phyloP scores from a whole-genome alignment of 805 yeast genomes.

The Kodamaea hsintzibuensis region DNA sequence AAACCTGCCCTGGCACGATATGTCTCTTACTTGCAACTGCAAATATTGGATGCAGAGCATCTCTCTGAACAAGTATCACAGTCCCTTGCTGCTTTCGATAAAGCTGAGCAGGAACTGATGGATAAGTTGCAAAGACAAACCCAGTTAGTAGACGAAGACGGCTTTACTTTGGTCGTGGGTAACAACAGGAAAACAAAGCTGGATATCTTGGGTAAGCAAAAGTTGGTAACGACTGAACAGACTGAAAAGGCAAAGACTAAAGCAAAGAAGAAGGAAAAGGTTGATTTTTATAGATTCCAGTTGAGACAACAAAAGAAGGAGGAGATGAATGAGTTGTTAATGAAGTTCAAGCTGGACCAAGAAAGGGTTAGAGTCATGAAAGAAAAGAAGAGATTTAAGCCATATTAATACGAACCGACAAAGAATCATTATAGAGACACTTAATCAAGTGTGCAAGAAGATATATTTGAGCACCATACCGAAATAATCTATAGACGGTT shows the following conservation, averaged over 20 bases:
- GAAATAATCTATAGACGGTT: too few relatives aligned
- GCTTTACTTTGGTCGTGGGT: constrained; percentile 88
- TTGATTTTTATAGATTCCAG: constrained; percentile 95
- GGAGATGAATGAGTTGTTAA: constrained; percentile 84
- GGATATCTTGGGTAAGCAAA: constrained; percentile 61
- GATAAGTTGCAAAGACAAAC: constrained; percentile 57
- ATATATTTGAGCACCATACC: too few relatives aligned
- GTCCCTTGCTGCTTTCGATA: constrained; percentile 66
- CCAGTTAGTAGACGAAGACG: constrained; percentile 83
- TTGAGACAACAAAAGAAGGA: constrained; percentile 89
- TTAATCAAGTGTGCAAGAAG: not conserved
- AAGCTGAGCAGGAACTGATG: constrained; percentile 62
- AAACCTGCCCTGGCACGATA: constrained; percentile 45
- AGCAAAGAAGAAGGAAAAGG: constrained; percentile 72
- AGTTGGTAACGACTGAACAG: constrained; percentile 38
- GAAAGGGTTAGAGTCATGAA: constrained; percentile 76
- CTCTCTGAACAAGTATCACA: constrained; percentile 59
- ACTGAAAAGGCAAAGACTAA: constrained; percentile 45
- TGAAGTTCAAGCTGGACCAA: constrained; percentile 88
- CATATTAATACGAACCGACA: constrained; percentile 54
- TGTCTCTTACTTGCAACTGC: constrained; percentile 31
- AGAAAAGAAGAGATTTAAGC: constrained; percentile 81
- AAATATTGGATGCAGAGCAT: constrained; percentile 49
- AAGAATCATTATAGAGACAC: not conserved
- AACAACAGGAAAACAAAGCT: constrained; percentile 79